Evolutionary conservation across 2,329 filamentous ascomycete genomes (phyloP), one percentile per base, ranked within the genome.

Genomic region (Geosmithia putterillii): DNA sequence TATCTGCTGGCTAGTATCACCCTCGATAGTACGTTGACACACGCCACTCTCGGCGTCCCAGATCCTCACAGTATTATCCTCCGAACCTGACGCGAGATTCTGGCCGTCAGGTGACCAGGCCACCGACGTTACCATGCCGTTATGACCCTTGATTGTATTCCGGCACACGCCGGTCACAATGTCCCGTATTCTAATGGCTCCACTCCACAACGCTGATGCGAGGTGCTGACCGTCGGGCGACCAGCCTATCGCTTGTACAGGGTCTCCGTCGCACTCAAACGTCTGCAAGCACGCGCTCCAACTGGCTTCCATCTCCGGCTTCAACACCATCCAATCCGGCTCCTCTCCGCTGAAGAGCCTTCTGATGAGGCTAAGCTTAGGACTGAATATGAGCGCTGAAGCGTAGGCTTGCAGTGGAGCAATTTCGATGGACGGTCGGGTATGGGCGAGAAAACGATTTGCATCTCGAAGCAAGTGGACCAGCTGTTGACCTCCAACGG

Each of bases 311-410:
- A 49, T 32, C n/a, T 15, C 17, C 8, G 48, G 44, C 17, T 40
- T 35, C 7, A 35, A n/a, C 3, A 20, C 39, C 2, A 53, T 42
- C 48, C 46, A 50, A 2, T 25, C 19, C n/a, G 46, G 49, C 32
- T 35, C 42, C 41, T 52, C 38, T 38, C 41, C 50, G 40, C 5
- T 50, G 18, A 36, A 14, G 7, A 42, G 22, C 12, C 20, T 22
- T 42, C 41, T 10, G 6, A 44, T 10, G 47, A 15, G 7, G 42
- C 51, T 57, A 3, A 37, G 36, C 2, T 40, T 37, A 28, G 58
- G 60, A 41, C 52, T 54, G 45, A 64, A 64, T 42, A 53, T 46
- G 20, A 52, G 56, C 14, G 45, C 58, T 14, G 49, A 58, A 17
- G 10, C 23, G 10, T n/a, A n/a, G n/a, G n/a, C n/a, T n/a, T n/a